Conservation (phyloP, 148 eudicot genomes). For the Hydrangea macrophylla region DNA sequence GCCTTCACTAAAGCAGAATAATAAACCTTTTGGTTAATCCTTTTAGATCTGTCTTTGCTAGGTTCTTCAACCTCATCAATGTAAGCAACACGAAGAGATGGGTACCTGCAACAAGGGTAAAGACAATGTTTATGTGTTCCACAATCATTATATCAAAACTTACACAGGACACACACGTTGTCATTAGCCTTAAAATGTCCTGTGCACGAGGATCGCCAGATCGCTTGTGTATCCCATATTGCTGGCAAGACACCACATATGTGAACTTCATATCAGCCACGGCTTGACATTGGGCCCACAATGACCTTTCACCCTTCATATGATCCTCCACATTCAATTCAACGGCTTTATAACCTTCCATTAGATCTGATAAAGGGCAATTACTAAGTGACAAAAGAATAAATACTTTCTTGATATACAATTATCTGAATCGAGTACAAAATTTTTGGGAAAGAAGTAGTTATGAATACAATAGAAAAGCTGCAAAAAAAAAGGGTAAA, state of each 20-base stretch:
- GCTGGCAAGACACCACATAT: constrained; percentile 95
- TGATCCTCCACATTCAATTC: constrained; percentile 78
- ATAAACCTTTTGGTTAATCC: constrained; percentile 62
- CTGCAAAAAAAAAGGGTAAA: no score
- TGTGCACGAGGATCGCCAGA: constrained; percentile 81
- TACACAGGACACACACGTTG: constrained; percentile 42
- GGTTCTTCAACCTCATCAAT: constrained; percentile 97
- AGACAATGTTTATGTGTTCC: not conserved
- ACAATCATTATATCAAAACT: not conserved
- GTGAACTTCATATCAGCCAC: constrained; percentile 98
- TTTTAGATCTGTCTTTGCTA: constrained; percentile 55
- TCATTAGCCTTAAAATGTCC: constrained; percentile 86
- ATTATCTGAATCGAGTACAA: not conserved
- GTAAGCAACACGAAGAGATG: constrained; percentile 97
- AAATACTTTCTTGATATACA: not conserved
- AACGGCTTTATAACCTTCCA: constrained; percentile 96
- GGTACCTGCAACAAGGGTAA: constrained; percentile 51
- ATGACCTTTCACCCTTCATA: constrained; percentile 64
- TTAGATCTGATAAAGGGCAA: constrained; percentile 46
- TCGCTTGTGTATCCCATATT: constrained; percentile 85
- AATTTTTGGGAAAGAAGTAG: not conserved
- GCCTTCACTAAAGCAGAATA: constrained; percentile 92
- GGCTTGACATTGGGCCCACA: constrained; percentile 91
- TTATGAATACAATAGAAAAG: not conserved
- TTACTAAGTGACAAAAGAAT: not conserved